Base-by-base conservation (phyloP, 1,284 basidiomycete genomes). In the Ceratobasidium sp. region DNA sequence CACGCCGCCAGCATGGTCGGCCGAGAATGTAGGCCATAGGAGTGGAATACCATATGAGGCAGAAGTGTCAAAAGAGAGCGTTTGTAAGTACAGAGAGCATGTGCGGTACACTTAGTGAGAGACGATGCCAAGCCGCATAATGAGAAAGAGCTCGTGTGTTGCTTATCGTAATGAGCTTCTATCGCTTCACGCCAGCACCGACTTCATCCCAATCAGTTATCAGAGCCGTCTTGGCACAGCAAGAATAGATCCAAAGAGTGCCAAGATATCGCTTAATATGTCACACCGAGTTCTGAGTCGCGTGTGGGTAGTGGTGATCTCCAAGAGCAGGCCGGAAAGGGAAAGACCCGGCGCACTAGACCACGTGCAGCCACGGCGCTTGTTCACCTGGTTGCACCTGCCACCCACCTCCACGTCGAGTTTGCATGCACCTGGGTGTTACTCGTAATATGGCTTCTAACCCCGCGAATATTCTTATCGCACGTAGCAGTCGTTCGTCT, bases 391-490 rank as follows among this genome's bases (percentile, higher is more conserved):
- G 26, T 38, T 65, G 23, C 28, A 50, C 44, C 65, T 52, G 46
- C 65, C 44, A 67, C 46, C 23, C 44, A 33, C 65, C 50, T 48
- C 65, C 46, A 67, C 17, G 2, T 50, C 7, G 10, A 26, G 12
- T 28, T 67, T 67, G 65, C 48, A 67, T 67, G 65, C 44, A 33
- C 38, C 48, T 67, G n/a, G n/a, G 65, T 50, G 65, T 67, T 13
- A 4, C 65, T 52, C 65, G 65, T 38, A 64, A 44, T 15, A 74
- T 74, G 71, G 20, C 71, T 38, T 74, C 71, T 13, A 74, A 69
- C 83, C 93, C 93, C 0, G 91, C 93, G 7, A 93, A 94, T 82
- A 93, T 94, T 80, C 91, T 95, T 82, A 94, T 95, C 80, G 93
- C 94, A 15, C 91, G 93, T 81, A 93, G 93, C 81, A 93, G 93